phyloP scores from a whole-genome alignment of 768 basidiomycete genomes.

The Scleroderma citrinum region DNA sequence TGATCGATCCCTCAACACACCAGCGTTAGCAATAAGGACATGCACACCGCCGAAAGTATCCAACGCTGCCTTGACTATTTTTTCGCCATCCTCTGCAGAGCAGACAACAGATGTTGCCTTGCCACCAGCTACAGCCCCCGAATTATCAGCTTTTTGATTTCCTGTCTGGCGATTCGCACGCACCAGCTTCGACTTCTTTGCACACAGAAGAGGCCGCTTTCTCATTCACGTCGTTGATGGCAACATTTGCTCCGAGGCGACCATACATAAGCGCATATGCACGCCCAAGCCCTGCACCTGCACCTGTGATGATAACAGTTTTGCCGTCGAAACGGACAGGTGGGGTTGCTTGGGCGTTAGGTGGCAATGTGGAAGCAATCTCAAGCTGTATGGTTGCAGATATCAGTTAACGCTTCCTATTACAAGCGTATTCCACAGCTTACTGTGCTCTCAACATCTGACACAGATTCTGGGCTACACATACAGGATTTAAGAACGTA shows the following conservation, averaged over 20 bases:
- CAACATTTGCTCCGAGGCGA: constrained; percentile 90
- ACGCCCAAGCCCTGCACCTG: constrained; percentile 91
- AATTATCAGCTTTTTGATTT: neutral
- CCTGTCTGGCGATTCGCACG: constrained; percentile 9
- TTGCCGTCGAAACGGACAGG: constrained; percentile 81
- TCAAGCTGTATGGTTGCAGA: constrained; percentile 45
- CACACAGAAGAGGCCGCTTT: constrained; percentile 81
- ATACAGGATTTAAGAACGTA: constrained; percentile 8
- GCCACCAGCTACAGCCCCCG: constrained; percentile 60
- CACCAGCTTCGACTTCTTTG: constrained; percentile 78
- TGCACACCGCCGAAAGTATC: constrained; percentile 88
- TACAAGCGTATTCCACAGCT: constrained; percentile 1
- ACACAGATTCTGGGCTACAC: constrained; percentile 55
- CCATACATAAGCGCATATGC: constrained; percentile 90
- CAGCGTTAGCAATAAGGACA: constrained; percentile 87
- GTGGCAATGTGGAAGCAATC: constrained; percentile 50
- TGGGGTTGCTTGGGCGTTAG: constrained; percentile 65
- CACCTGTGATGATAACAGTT: constrained; percentile 91
- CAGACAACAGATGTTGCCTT: constrained; percentile 79
- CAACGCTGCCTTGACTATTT: constrained; percentile 80
- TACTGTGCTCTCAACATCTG: constrained; percentile 59
- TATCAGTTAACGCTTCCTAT: neutral
- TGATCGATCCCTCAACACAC: constrained; percentile 89
- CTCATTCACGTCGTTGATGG: constrained; percentile 91
- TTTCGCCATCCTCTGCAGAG: constrained; percentile 89